Evolutionary conservation across 2,329 filamentous ascomycete species (phyloP), one percentile per base, ranked within the genome.

Genomic region (Phoma sp.): DNA sequence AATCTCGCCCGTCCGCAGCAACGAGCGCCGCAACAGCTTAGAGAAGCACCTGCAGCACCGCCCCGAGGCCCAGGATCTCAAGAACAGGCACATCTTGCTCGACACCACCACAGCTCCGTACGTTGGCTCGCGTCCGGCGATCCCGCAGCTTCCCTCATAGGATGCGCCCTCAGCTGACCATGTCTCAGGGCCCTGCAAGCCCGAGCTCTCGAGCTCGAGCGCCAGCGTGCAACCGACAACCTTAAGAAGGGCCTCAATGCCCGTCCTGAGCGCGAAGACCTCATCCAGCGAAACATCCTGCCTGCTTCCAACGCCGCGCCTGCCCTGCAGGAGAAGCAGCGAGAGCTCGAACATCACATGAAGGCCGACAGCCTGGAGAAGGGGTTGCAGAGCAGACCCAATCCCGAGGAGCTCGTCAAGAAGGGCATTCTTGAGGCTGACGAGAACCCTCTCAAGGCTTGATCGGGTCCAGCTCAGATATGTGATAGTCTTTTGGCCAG

Each of bases 221-320:
- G 86, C 59, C 86, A 88, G 70, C 80, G 82, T 52, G 82, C 83
- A 13, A 81, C 82, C 9, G 86, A 89, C 69, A 85, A 77, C 60
- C 73, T 89, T 59, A 87, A 86, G 75, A 88, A 86, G 72, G 81
- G 84, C 24, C 78, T 90, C 10, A 81, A 85, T 62, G 81, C 84
- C 52, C 77, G 87, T 13, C 85, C 86, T 4, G 84, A 91, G 22
- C 86, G 89, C 52, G 84, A 91, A 32, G 86, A 91, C 68, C 82
- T 97, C 22, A 80, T 96, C 59, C 89, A 95, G 72, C 89, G 87
- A 65, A 96, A 96, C 77, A 96, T 97, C 73, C 86, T 97, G 24
- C 90, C 90, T 24, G 86, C 87, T 51, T 89, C 89, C 29, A 88
- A 77, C 46, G 91, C 89, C 14, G 91, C 92, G 0, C 92, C 93